phyloP scores from a whole-genome alignment of 2,329 filamentous ascomycete species.

The Colletotrichum karsti region DNA sequence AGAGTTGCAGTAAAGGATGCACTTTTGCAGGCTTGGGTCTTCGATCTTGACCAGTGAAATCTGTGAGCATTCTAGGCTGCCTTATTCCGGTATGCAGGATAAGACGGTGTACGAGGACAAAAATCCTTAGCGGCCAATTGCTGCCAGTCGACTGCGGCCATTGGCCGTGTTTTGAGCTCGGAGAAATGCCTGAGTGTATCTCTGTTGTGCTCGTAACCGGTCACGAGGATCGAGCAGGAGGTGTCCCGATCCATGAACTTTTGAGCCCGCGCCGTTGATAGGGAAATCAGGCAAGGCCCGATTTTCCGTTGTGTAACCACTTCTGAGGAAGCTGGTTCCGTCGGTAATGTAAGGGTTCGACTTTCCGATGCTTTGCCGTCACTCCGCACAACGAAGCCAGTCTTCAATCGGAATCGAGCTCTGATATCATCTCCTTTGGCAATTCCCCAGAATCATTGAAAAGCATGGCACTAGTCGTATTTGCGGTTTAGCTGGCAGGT shows the following conservation, averaged over 20 bases:
- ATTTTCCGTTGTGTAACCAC: background rate
- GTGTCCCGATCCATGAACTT: conserved; percentile 2
- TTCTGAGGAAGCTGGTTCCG: background rate
- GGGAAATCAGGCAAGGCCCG: background rate
- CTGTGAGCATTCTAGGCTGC: background rate
- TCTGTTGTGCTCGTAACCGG: background rate
- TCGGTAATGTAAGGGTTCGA: background rate
- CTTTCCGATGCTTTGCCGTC: background rate
- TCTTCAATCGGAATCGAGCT: background rate
- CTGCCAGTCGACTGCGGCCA: background rate
- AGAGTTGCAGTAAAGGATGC: background rate
- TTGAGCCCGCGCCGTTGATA: background rate
- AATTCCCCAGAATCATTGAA: background rate
- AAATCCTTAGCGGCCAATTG: background rate
- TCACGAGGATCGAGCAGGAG: background rate
- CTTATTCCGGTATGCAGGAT: background rate
- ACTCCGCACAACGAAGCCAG: background rate
- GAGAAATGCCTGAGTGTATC: background rate
- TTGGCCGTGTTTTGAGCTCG: background rate
- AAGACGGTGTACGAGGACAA: background rate
- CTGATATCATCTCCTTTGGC: background rate
- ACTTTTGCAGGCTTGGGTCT: background rate
- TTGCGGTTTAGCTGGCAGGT: background rate
- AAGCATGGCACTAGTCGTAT: background rate
- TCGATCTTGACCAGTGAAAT: background rate